These are phyloP conservation scores for Claviceps lovelessii DNA, from an alignment of 2,329 filamentous ascomycete species.

Conservation along the genomic window DNA sequence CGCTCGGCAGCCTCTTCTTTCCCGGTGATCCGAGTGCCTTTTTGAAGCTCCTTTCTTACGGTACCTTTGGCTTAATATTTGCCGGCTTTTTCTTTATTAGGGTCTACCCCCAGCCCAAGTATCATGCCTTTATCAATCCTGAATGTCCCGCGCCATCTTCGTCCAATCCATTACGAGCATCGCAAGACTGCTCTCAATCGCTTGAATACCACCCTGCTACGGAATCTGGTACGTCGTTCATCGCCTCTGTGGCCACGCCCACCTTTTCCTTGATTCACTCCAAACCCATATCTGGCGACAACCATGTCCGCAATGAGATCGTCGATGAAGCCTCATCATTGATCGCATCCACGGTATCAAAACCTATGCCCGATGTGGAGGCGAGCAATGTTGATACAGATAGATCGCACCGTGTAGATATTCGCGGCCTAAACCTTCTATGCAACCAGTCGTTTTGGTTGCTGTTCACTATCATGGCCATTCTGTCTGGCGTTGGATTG, in stretches of 20 bases:
- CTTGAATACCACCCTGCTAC: slow-evolving; percentile 21
- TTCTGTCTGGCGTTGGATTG: slow-evolving; percentile 83
- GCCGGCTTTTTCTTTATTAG: slow-evolving; percentile 73
- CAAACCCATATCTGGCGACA: neutral
- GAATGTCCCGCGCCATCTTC: slow-evolving; percentile 8
- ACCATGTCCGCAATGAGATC: slow-evolving; percentile 3
- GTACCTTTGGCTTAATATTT: slow-evolving; percentile 63
- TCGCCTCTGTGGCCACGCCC: slow-evolving; percentile 2
- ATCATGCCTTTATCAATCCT: slow-evolving; percentile 38
- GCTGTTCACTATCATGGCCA: slow-evolving; percentile 70
- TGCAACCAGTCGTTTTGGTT: slow-evolving; percentile 75
- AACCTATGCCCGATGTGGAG: slow-evolving; percentile 35
- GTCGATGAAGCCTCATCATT: slow-evolving; percentile 69
- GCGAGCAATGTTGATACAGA: slow-evolving; percentile 53
- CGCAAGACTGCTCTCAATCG: neutral
- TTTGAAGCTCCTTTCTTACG: slow-evolving; percentile 63
- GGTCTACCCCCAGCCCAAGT: slow-evolving; percentile 44
- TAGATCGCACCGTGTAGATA: slow-evolving; percentile 73
- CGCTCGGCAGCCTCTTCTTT: slow-evolving; percentile 61
- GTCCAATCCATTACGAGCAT: neutral
- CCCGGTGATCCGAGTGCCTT: slow-evolving; percentile 73
- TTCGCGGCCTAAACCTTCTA: slow-evolving; percentile 68
- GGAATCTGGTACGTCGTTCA: slow-evolving; percentile 52
- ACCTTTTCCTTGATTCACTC: neutral
- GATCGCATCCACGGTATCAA: slow-evolving; percentile 50